These are phyloP conservation scores for Plasmodium gallinaceum DNA, from an alignment of 169 alveolate species.

Conservation along the genomic window DNA sequence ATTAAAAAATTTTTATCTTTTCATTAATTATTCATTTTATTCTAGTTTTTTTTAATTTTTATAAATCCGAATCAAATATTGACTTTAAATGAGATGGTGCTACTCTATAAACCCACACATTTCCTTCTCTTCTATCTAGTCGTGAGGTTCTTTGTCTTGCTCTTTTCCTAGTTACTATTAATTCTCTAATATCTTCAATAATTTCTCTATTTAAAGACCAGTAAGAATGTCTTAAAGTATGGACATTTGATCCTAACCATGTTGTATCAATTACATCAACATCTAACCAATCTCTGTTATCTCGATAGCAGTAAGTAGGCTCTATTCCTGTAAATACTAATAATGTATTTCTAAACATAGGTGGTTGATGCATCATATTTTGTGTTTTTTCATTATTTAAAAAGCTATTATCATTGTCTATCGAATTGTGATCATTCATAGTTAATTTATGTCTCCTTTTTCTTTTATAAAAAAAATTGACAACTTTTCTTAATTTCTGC, in stretches of 20 bases:
- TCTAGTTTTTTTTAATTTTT: constrained; percentile 17
- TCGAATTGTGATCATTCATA: constrained; percentile 15
- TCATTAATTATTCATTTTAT: not conserved
- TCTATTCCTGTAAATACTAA: constrained; percentile 76
- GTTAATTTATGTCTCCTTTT: not conserved
- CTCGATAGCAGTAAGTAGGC: constrained; percentile 53
- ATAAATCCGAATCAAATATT: constrained; percentile 78
- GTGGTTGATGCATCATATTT: constrained; percentile 63
- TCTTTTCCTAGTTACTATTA: constrained; percentile 87
- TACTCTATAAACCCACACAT: constrained; percentile 90
- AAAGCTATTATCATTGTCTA: not conserved
- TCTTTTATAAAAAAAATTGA: constrained; percentile 14
- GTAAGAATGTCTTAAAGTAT: constrained; percentile 79
- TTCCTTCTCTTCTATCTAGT: constrained; percentile 87
- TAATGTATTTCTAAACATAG: constrained; percentile 72
- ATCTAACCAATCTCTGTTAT: constrained; percentile 84
- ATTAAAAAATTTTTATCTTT: too few relatives aligned
- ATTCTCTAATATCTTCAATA: constrained; percentile 88
- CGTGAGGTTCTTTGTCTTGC: constrained; percentile 87
- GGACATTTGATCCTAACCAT: constrained; percentile 84
- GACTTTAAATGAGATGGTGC: constrained; percentile 87
- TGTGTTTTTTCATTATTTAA: not conserved
- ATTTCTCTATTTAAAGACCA: constrained; percentile 88
- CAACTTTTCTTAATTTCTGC: constrained; percentile 6
- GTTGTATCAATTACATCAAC: constrained; percentile 91